phyloP scores from a whole-genome alignment of 2,329 filamentous ascomycete species.

The Colletotrichum limetticola region DNA sequence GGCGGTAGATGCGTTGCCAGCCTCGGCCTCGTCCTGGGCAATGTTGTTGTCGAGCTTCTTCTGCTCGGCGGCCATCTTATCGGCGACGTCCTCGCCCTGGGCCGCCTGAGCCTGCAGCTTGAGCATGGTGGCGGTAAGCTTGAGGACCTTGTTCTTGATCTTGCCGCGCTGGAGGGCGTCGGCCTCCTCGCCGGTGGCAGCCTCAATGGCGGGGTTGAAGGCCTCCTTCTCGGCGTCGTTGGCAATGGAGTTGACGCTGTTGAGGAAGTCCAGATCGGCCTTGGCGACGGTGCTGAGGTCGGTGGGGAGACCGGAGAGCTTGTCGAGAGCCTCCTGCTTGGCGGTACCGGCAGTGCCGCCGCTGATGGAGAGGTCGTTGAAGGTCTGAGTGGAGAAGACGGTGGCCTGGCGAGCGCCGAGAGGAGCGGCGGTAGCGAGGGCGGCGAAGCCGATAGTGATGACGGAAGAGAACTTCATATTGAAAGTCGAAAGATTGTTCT shows the following conservation, averaged over 20 bases:
- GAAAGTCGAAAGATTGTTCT: constrained; percentile 4
- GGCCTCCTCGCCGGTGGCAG: constrained; percentile 55
- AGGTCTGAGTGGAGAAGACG: constrained; percentile 49
- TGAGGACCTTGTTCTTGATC: constrained; percentile 70
- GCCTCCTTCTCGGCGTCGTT: constrained; percentile 63
- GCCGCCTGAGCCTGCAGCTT: constrained; percentile 61
- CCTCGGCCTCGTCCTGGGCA: constrained; percentile 54
- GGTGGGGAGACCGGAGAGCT: constrained; percentile 49
- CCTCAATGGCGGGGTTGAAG: constrained; percentile 65
- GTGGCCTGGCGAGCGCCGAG: constrained; percentile 38
- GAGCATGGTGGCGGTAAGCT: constrained; percentile 63
- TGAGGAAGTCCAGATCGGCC: constrained; percentile 59
- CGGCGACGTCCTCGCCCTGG: constrained; percentile 58
- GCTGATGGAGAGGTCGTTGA: constrained; percentile 59
- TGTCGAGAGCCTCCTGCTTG: constrained; percentile 53
- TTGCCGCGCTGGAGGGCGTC: constrained; percentile 64
- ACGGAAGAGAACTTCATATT: constrained; percentile 49
- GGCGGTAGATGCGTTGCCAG: constrained; percentile 56
- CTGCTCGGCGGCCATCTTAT: constrained; percentile 56
- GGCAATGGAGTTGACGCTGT: constrained; percentile 61
- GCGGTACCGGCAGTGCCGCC: constrained; percentile 57
- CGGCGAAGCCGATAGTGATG: constrained; percentile 40
- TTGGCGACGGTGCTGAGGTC: constrained; percentile 56
- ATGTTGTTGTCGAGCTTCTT: constrained; percentile 67
- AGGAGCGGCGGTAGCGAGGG: constrained; percentile 43